phyloP scores from a whole-genome alignment of 1,284 basidiomycete genomes.

The Fomitopsis schrenkii region DNA sequence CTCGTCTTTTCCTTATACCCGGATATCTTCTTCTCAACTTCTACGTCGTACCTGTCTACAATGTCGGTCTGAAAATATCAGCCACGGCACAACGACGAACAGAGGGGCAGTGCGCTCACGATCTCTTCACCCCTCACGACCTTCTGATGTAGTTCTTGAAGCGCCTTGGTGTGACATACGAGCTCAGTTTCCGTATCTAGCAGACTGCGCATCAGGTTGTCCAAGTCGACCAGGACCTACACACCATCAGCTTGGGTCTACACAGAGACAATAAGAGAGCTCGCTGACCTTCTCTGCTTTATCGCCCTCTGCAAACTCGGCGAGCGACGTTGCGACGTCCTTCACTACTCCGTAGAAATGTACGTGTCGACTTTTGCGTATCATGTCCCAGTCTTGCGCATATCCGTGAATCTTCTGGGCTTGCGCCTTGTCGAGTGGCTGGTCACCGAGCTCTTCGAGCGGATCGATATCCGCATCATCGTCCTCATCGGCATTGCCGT shows the following conservation, averaged over 20 bases:
- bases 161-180: slow-evolving; percentile 44
- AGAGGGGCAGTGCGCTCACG: slow-evolving; percentile 36
- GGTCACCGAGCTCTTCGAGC: slow-evolving; percentile 51
- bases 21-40: slow-evolving; percentile 36
- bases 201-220: slow-evolving; percentile 59
- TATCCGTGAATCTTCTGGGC: slow-evolving; percentile 50
- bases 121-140: slow-evolving; percentile 51
- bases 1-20: slow-evolving; percentile 58
- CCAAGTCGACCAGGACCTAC: slow-evolving; percentile 57
- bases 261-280: neutral
- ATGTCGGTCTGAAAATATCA: slow-evolving; percentile 39
- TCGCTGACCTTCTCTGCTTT: slow-evolving; percentile 45
- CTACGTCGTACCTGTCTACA: slow-evolving; percentile 41
- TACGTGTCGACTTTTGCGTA: slow-evolving; percentile 43
- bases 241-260: slow-evolving; percentile 1
- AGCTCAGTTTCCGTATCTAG: slow-evolving; percentile 64
- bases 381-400: slow-evolving; percentile 53
- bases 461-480: slow-evolving; percentile 18
- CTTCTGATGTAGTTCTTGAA: slow-evolving; percentile 54
- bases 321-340: slow-evolving; percentile 55
- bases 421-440: slow-evolving; percentile 52
- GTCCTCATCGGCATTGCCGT: slow-evolving; percentile 33
- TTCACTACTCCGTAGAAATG: slow-evolving; percentile 42
- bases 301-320: slow-evolving; percentile 57
- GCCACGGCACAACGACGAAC: slow-evolving; percentile 1